Evolutionary conservation across 1,139 yeast genomes (phyloP), one percentile per base, ranked within the genome.

Genomic region (Blastobotrys illinoisensis): DNA sequence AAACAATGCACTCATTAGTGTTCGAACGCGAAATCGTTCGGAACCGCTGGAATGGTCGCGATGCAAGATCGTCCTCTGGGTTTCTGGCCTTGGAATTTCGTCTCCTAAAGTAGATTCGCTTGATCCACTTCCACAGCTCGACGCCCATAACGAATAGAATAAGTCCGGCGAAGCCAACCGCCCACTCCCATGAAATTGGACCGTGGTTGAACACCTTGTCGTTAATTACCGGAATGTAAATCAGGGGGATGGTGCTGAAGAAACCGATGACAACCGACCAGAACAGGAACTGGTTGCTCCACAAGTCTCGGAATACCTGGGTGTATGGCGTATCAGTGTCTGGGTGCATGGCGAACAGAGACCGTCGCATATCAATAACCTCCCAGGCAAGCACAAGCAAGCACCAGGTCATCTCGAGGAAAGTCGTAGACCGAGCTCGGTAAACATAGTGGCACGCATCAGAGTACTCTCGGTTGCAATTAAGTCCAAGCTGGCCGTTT

Each of bases 381-480:
- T 89, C 96, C 96, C 96, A 89, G 1, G 96, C 96, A 55, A 88
- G 75, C 26, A 90, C 71, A 58, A 90, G 79, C 3, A 95, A 86
- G 73, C 95, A 82, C 96, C 97, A 90, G 0, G 97, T 89, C 85
- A 90, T 85, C 5, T 85, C 82, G 2, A 87, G 88, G 73, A 90
- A 90, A 0, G 95, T 79, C 3, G 88, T 81, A 1, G 96, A 82
- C 67, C 97, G 82, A 2, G 93, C 91, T 64, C 81, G 76, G 74
- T 85, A 88, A 5, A 90, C 96, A 60, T 78, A 73, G 49, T 73
- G 67, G 72, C 97, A 90, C 0, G 72, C 50, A 2, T 70, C 76
- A 54, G 70, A 70, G 60, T 71, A 75, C 9, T 67, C 64, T 48
- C 73, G 70, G 69, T 89, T 88, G 74, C 96, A 88, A 59, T 77